These are phyloP conservation scores for Phytophthora meadii DNA, from an alignment of 352 stramenopile genomes.

Conservation along the genomic window DNA sequence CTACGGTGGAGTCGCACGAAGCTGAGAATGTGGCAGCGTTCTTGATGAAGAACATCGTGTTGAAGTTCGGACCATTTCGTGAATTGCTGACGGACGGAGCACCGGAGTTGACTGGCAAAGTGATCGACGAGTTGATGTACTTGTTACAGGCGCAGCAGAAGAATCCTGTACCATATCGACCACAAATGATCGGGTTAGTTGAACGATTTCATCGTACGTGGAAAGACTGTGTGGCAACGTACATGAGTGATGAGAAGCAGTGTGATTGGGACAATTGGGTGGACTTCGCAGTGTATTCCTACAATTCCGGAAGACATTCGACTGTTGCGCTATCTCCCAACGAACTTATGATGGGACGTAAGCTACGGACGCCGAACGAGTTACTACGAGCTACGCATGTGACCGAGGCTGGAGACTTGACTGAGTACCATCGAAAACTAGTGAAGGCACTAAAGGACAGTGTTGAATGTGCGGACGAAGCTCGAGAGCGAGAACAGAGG, in stretches of 20 bases:
- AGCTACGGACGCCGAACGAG: too few relatives aligned
- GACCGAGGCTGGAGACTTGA: too few relatives aligned
- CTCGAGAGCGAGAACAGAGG: too few relatives aligned
- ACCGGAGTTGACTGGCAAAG: neutral
- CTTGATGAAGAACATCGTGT: neutral
- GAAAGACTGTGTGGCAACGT: neutral
- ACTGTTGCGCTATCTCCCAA: neutral
- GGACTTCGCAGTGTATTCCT: conserved; percentile 6
- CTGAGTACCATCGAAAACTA: too few relatives aligned
- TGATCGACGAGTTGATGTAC: too few relatives aligned
- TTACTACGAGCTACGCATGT: too few relatives aligned
- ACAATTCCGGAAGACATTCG: conserved; percentile 1
- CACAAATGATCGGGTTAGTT: too few relatives aligned
- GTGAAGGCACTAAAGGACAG: too few relatives aligned
- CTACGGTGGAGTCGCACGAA: neutral
- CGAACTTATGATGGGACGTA: neutral
- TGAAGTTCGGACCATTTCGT: neutral
- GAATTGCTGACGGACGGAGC: neutral
- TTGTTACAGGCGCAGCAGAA: too few relatives aligned
- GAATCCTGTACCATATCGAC: too few relatives aligned
- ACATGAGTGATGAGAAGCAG: neutral
- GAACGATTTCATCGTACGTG: neutral
- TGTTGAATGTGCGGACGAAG: too few relatives aligned
- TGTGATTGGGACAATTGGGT: conserved; percentile 6
- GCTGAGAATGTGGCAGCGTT: neutral